These are phyloP conservation scores for Phytopythium chamaehyphon DNA, from an alignment of 352 stramenopile species.

Conservation along the genomic window DNA sequence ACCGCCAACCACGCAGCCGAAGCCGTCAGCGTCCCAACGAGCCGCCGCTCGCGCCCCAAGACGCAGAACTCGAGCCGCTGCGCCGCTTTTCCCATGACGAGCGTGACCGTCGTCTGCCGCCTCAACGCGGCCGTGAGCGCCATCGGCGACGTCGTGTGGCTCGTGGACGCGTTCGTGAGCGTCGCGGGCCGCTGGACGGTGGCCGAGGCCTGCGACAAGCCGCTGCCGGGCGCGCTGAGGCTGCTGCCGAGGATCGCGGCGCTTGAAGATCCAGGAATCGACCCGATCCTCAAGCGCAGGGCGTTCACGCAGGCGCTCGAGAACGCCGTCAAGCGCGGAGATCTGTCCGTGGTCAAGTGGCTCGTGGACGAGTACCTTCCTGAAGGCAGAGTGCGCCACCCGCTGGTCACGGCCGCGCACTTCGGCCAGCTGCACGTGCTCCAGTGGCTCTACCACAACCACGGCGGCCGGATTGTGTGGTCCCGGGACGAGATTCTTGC, in stretches of 20 bases:
- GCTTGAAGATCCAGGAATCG: not conserved
- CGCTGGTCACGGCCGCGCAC: not conserved
- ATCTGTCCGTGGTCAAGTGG: not conserved
- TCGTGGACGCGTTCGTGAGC: not conserved
- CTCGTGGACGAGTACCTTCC: not conserved
- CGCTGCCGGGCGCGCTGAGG: not conserved
- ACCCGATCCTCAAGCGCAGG: not conserved
- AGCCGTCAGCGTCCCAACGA: too few relatives aligned
- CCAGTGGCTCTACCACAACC: not conserved
- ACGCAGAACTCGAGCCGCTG: too few relatives aligned
- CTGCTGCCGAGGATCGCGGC: slow-evolving; percentile 1
- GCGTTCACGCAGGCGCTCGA: not conserved
- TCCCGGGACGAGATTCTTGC: not conserved
- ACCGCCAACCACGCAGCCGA: too few relatives aligned
- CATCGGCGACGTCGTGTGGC: slow-evolving; percentile 2
- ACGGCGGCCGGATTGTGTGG: not conserved
- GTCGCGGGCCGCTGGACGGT: not conserved
- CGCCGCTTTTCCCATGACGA: not conserved
- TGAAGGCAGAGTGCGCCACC: not conserved
- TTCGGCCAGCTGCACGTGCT: not conserved
- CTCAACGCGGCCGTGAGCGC: not conserved
- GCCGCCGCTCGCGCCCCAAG: too few relatives aligned
- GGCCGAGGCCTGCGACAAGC: not conserved
- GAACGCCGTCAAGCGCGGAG: not conserved
- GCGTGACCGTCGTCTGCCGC: not conserved